Evolutionary conservation across 768 basidiomycete species (phyloP).

Genomic region (Cytidiella melzeri): DNA sequence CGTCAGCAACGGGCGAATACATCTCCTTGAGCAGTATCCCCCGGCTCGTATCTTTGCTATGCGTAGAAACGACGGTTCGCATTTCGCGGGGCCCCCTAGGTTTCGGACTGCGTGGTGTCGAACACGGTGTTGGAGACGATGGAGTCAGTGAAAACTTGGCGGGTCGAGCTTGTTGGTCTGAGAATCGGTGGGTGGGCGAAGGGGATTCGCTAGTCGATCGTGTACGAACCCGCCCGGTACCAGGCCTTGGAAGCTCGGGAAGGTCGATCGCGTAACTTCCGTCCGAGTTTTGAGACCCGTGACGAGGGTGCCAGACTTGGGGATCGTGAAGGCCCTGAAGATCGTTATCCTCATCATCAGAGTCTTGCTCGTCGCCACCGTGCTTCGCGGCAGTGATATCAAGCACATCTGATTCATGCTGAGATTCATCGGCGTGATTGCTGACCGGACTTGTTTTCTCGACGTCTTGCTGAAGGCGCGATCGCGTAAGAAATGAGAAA

Average conservation of each 20-base stretch:
- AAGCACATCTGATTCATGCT: conserved; percentile 8
- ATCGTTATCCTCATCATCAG: conserved; percentile 9
- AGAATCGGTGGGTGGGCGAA: conserved; percentile 5
- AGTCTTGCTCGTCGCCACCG: conserved; percentile 14
- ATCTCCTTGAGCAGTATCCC: conserved; percentile 20
- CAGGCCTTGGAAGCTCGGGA: conserved; percentile 18
- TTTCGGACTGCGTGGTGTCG: conserved; percentile 18
- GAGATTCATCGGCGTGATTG: background rate
- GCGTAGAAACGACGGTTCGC: conserved; percentile 7
- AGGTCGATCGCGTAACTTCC: conserved; percentile 25
- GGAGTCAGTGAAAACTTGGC: background rate
- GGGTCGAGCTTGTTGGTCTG: background rate
- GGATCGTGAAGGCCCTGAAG: conserved; percentile 2
- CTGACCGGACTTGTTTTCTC: conserved; percentile 1
- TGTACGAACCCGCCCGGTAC: conserved; percentile 14
- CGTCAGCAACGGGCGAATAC: conserved; percentile 6
- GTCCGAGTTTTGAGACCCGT: conserved; percentile 26
- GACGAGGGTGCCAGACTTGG: conserved; percentile 9
- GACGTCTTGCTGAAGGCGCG: conserved; percentile 7
- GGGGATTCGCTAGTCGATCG: conserved; percentile 8
- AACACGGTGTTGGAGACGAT: background rate
- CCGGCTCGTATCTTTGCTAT: conserved; percentile 15
- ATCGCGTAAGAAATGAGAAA: conserved; percentile 17
- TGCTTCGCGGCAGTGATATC: conserved; percentile 12
- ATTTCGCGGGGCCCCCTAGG: conserved; percentile 24